Percentiles rank a stretch among this genome's conserved stretches.
These are phyloP conservation scores for Metschnikowia continentalis DNA, from an alignment of 805 yeast species.

Conservation along the genomic window DNA sequence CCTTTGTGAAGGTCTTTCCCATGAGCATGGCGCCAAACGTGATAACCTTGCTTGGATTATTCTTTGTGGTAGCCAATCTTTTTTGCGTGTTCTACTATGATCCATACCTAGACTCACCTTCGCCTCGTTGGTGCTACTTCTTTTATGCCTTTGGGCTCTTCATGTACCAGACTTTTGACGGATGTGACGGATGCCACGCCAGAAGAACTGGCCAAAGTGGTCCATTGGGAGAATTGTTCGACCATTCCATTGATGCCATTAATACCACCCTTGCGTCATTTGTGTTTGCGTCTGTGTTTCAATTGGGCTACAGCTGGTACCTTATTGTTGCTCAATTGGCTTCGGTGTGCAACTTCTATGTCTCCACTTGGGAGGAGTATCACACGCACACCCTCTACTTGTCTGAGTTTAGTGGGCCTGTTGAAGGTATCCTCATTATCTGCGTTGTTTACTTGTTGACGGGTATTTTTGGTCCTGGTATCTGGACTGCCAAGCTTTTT, in stretches of 20 bases:
- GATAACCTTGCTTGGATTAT: conserved; percentile 75
- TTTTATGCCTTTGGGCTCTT: conserved; percentile 79
- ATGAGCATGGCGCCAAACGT: conserved; percentile 89
- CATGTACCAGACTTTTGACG: conserved; percentile 92
- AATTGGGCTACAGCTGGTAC: conserved; percentile 65
- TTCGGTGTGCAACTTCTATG: conserved; percentile 73
- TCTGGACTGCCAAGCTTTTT: conserved; percentile 54
- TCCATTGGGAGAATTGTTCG: conserved; percentile 91
- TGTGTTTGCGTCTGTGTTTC: conserved; percentile 71
- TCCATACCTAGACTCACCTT: conserved; percentile 54
- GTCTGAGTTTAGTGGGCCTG: conserved; percentile 86
- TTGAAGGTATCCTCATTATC: conserved; percentile 80
- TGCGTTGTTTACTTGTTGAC: conserved; percentile 53
- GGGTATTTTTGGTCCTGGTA: conserved; percentile 63
- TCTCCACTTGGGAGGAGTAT: conserved; percentile 94
- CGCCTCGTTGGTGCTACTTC: conserved; percentile 75
- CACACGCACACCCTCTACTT: conserved; percentile 81
- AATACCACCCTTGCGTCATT: conserved; percentile 79
- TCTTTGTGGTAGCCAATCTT: conserved; percentile 64
- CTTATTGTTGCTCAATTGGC: conserved; percentile 66
- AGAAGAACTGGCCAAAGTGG: conserved; percentile 93
- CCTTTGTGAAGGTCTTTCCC: conserved; percentile 74
- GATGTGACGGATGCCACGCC: conserved; percentile 94
- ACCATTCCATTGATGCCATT: conserved; percentile 72
- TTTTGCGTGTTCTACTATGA: conserved; percentile 65